A percentile compares a stretch with the other conserved stretches of the same genome.
Conservation (phyloP, 1,139 yeast species). For the Torulaspora pretoriensis region DNA sequence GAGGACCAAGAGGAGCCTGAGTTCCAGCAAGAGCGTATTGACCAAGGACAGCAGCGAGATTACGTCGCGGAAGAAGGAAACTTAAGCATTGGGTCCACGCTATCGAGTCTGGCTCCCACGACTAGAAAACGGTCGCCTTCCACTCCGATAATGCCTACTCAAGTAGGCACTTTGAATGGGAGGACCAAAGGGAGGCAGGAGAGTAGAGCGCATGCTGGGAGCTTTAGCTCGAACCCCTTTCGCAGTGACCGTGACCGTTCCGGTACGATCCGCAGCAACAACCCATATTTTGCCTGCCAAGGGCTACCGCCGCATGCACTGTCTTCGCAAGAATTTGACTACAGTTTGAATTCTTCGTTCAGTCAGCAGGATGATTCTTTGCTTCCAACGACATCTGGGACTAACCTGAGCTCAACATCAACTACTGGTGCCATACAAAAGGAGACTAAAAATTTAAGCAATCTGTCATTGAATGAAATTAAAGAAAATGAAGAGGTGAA, state of each 20-base stretch:
- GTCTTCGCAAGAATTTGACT: slow-evolving; percentile 19
- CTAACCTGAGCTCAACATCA: slow-evolving; percentile 16
- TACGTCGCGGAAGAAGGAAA: slow-evolving; percentile 5
- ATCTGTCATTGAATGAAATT: slow-evolving; percentile 31
- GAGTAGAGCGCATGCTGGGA: slow-evolving; percentile 10
- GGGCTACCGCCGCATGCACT: slow-evolving; percentile 25
- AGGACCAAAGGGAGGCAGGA: slow-evolving; percentile 10
- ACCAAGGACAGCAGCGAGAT: slow-evolving; percentile 4
- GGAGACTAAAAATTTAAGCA: slow-evolving; percentile 24
- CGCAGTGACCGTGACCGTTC: slow-evolving; percentile 11
- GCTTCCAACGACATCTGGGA: slow-evolving; percentile 16
- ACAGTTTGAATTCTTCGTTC: slow-evolving; percentile 11
- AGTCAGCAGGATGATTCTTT: slow-evolving; percentile 11
- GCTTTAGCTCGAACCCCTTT: slow-evolving; percentile 18
- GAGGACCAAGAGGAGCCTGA: background rate
- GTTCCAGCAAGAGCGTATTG: background rate
- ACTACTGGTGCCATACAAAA: slow-evolving; percentile 15
- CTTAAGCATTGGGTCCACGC: slow-evolving; percentile 5
- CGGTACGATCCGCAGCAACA: slow-evolving; percentile 16
- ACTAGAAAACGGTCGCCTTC: slow-evolving; percentile 27
- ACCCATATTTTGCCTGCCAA: slow-evolving; percentile 23
- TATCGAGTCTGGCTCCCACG: slow-evolving; percentile 6
- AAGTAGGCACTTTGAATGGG: slow-evolving; percentile 9
- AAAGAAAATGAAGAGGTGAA: slow-evolving; percentile 33
- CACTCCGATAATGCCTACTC: slow-evolving; percentile 24